Conservation (phyloP, 371 early-diverging fungal genomes). For the Rhizomucor miehei region DNA sequence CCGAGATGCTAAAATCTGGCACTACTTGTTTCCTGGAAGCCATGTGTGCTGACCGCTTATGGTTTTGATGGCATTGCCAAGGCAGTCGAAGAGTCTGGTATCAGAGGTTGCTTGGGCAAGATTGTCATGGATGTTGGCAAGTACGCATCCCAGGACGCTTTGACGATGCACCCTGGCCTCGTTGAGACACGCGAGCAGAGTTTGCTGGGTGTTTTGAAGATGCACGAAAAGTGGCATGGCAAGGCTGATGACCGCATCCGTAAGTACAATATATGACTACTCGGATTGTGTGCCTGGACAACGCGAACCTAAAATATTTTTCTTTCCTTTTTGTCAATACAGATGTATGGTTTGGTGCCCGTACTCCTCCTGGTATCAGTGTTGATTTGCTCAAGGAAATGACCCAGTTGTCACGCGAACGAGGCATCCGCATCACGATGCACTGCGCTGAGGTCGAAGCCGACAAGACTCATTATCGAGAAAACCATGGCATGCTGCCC, state of each 20-base stretch:
- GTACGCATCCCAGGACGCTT: constrained; percentile 19
- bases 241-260: constrained; percentile 25
- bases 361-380: constrained; percentile 25
- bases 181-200: constrained; percentile 26
- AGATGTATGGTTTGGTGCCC: constrained; percentile 29
- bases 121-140: constrained; percentile 29
- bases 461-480: constrained; percentile 18
- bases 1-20: constrained; percentile 23
- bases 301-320: too few relatives aligned
- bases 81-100: constrained; percentile 24
- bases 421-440: constrained; percentile 24
- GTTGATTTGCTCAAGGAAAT: constrained; percentile 24
- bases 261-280: constrained; percentile 15
- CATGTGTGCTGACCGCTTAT: constrained; percentile 23
- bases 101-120: constrained; percentile 20
- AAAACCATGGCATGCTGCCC: constrained; percentile 19
- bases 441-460: constrained; percentile 27
- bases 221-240: constrained; percentile 28
- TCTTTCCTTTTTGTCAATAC: too few relatives aligned
- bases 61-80: constrained; percentile 22
- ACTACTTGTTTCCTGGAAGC: constrained; percentile 24
- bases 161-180: constrained; percentile 21
- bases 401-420: constrained; percentile 19
- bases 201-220: constrained; percentile 15
- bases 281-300: too few relatives aligned